phyloP scores from a whole-genome alignment of 2,329 filamentous ascomycete species.

The Penicillium sp. region DNA sequence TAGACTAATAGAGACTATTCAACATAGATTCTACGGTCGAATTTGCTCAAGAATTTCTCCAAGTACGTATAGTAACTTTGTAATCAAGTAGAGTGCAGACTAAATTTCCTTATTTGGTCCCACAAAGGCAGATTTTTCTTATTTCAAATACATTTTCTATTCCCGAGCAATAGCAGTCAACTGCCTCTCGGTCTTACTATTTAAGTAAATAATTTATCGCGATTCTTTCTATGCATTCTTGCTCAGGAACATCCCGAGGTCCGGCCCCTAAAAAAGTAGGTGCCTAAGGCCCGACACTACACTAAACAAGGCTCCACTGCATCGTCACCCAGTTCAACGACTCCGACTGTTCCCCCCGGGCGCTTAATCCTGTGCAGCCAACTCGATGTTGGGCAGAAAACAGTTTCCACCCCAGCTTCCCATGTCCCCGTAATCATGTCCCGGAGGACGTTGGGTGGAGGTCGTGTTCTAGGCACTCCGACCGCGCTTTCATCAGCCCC shows the following conservation, averaged over 20 bases:
- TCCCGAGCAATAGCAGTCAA: too few relatives aligned
- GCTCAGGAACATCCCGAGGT: not conserved
- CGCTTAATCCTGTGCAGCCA: constrained; percentile 19
- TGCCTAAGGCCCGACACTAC: not conserved
- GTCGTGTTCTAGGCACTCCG: constrained; percentile 84
- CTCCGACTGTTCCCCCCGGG: constrained; percentile 6
- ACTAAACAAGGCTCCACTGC: constrained; percentile 19
- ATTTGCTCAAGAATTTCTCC: too few relatives aligned
- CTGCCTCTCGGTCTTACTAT: not conserved
- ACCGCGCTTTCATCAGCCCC: constrained; percentile 69
- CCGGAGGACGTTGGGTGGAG: constrained; percentile 83
- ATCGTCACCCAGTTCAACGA: constrained; percentile 16
- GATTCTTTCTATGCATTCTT: not conserved
- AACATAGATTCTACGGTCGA: not conserved
- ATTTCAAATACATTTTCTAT: too few relatives aligned
- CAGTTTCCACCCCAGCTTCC: constrained; percentile 19
- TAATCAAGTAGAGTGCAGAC: too few relatives aligned
- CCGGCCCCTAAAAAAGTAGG: not conserved
- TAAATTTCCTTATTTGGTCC: too few relatives aligned
- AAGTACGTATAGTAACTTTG: too few relatives aligned
- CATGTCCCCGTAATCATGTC: constrained; percentile 64
- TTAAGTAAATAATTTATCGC: too few relatives aligned
- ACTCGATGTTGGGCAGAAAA: constrained; percentile 20
- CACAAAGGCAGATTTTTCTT: too few relatives aligned
- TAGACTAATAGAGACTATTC: not conserved